phyloP scores from a whole-genome alignment of 352 stramenopile genomes.

The Phytopythium litorale region DNA sequence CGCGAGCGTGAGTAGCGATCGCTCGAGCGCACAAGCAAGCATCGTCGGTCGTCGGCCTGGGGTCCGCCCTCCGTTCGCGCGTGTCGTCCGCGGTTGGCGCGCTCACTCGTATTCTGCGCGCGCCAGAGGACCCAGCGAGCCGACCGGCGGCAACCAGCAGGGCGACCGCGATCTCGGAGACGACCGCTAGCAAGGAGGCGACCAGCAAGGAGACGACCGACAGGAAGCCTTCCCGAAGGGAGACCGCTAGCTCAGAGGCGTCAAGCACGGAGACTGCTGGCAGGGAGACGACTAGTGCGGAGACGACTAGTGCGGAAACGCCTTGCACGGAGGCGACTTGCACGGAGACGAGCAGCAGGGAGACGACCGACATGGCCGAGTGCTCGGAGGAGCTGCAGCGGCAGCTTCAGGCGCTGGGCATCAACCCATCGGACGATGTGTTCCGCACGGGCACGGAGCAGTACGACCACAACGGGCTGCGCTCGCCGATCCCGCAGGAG shows the following conservation, averaged over 20 bases:
- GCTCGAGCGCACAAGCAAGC: constrained; percentile 1
- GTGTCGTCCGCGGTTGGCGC: not conserved
- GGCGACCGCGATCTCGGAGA: too few species aligned
- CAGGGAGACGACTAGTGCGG: too few species aligned
- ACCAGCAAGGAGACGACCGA: not conserved
- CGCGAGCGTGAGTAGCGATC: not conserved
- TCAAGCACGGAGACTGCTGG: too few species aligned
- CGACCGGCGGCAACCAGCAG: too few species aligned
- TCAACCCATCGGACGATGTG: constrained; percentile 76
- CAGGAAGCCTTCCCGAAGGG: constrained; percentile 4
- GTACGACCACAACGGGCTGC: constrained; percentile 75
- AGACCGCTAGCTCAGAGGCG: too few species aligned
- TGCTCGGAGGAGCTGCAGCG: constrained; percentile 69
- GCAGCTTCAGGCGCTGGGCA: constrained; percentile 77
- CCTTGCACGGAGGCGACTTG: too few species aligned
- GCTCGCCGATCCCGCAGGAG: constrained; percentile 81
- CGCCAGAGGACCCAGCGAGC: not conserved
- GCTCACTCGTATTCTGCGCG: not conserved
- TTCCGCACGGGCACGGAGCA: constrained; percentile 77
- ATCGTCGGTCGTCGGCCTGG: not conserved
- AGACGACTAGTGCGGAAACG: too few species aligned
- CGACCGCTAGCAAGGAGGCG: not conserved
- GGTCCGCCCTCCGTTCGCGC: not conserved
- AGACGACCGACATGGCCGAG: constrained; percentile 34
- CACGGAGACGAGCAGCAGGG: too few species aligned